Evolutionary conservation across 1,284 basidiomycete species (phyloP), one percentile per base, ranked within the genome.

Genomic region (Tilletia horrida): DNA sequence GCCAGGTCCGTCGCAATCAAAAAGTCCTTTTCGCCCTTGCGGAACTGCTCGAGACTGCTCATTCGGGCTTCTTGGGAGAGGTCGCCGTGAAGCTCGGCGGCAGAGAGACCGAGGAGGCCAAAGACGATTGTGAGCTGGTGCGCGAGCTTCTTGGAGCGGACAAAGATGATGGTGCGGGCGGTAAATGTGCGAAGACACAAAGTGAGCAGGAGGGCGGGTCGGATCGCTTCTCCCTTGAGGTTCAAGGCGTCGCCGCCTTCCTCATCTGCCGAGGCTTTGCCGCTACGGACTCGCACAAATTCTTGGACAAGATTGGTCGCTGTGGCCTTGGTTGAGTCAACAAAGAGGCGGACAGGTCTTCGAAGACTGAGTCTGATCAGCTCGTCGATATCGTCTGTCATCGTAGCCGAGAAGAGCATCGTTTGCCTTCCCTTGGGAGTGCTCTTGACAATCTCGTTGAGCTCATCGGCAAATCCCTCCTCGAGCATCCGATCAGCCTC

Each of bases 401-500:
- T 97, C 0, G 95, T 98, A 0, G 95, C 95, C 0, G 93, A 96
- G 83, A 98, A 98, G 29, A 98, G 86, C 93, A 98, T 96, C 2
- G 95, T 97, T 83, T 97, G 95, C 47, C 95, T 88, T 7, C 64
- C 64, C 16, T 85, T 84, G 1, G 95, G 94, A 79, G 93, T 95
- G 45, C 90, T 87, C 73, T 88, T 89, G 82, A 97, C 89, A 75
- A 98, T 97, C 83, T 98, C 95, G 44, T 89, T 86, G 42, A 98
- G 85, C 82, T 97, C 95, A 81, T 94, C 94, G n/a, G 89, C 88
- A 84, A 97, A 98, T 43, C 95, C 95, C 78, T 97, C 95, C 44
- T 93, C 93, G 48, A 98, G 88, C 91, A 98, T 97, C 67, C 95
- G 87, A 82, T 98, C 95, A 2, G 95, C 95, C 84, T 98, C 95